These are phyloP conservation scores for Fusarium sp. DNA, from an alignment of 2,329 filamentous ascomycete genomes.

Conservation along the genomic window DNA sequence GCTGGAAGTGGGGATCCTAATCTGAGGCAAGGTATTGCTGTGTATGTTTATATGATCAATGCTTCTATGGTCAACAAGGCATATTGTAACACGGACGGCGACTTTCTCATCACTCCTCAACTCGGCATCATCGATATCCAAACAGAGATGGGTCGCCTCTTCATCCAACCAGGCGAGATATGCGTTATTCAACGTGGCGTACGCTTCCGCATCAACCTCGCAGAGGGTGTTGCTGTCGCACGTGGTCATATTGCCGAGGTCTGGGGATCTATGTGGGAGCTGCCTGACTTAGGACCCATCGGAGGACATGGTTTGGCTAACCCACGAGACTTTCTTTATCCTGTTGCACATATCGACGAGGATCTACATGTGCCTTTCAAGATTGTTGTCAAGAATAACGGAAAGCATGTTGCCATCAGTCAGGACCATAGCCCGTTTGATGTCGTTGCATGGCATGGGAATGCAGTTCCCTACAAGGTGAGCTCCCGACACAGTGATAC, in stretches of 20 bases:
- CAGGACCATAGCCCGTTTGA: conserved; percentile 22
- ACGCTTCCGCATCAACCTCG: background rate
- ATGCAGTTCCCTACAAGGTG: conserved; percentile 17
- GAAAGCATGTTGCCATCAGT: conserved; percentile 8
- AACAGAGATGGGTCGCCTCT: conserved; percentile 2
- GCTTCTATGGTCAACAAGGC: conserved; percentile 1
- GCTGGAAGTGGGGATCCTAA: conserved; percentile 13
- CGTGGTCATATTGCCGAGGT: conserved; percentile 7
- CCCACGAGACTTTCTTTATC: conserved; percentile 11
- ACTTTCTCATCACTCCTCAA: conserved; percentile 16
- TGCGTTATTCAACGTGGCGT: conserved; percentile 5
- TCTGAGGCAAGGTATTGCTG: background rate
- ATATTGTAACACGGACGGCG: conserved; percentile 16
- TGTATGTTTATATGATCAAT: conserved; percentile 17
- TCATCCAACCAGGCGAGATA: conserved; percentile 8
- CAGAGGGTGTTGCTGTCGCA: background rate
- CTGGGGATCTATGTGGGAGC: conserved; percentile 17
- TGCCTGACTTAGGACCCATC: background rate
- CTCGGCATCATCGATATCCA: conserved; percentile 8
- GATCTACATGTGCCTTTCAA: background rate
- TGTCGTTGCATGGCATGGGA: conserved; percentile 21
- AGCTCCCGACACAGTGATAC: fast-evolving
- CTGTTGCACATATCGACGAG: conserved; percentile 3
- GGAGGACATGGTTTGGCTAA: conserved; percentile 15
- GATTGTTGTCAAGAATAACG: conserved; percentile 6